phyloP scores from a whole-genome alignment of 2,329 filamentous ascomycete species.

The Zasmidium citrigriseum region DNA sequence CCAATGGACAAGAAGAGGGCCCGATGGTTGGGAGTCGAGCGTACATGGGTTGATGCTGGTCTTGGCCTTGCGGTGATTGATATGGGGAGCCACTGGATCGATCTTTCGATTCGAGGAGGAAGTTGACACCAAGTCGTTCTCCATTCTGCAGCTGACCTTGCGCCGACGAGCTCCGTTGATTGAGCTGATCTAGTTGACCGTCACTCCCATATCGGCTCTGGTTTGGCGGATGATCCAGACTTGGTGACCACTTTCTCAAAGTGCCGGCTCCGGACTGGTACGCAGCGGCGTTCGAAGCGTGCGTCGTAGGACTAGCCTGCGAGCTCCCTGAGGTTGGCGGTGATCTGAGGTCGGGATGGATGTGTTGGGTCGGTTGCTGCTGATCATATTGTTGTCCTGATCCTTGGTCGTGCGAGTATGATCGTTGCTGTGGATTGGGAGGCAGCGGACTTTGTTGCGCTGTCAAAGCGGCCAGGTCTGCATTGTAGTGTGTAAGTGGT shows the following conservation, averaged over 20 bases:
- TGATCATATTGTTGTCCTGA: slow-evolving; percentile 13
- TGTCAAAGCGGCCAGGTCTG: slow-evolving; percentile 51
- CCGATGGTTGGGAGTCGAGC: slow-evolving; percentile 55
- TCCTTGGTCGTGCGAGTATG: slow-evolving; percentile 14
- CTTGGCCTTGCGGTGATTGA: slow-evolving; percentile 10
- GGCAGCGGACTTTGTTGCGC: slow-evolving; percentile 47
- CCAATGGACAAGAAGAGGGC: slow-evolving; percentile 72
- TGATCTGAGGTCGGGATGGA: slow-evolving; percentile 37
- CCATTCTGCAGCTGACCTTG: slow-evolving; percentile 30
- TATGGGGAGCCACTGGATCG: slow-evolving; percentile 10
- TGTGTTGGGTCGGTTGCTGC: slow-evolving; percentile 22
- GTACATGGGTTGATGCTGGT: slow-evolving; percentile 30
- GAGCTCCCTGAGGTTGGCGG: slow-evolving; percentile 14
- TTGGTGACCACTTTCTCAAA: slow-evolving; percentile 21
- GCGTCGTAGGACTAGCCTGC: slow-evolving; percentile 13
- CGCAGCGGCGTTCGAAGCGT: neutral
- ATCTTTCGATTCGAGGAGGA: slow-evolving; percentile 63
- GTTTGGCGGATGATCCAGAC: slow-evolving; percentile 12
- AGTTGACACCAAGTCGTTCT: slow-evolving; percentile 72
- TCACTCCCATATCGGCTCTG: neutral
- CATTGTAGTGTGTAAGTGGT: slow-evolving; percentile 29
- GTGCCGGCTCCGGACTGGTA: slow-evolving; percentile 10
- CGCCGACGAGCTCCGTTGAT: slow-evolving; percentile 6
- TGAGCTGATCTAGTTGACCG: neutral
- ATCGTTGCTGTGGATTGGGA: no score